phyloP scores from a whole-genome alignment of 78 protist genomes.

The Tieghemostelium lacteum region DNA sequence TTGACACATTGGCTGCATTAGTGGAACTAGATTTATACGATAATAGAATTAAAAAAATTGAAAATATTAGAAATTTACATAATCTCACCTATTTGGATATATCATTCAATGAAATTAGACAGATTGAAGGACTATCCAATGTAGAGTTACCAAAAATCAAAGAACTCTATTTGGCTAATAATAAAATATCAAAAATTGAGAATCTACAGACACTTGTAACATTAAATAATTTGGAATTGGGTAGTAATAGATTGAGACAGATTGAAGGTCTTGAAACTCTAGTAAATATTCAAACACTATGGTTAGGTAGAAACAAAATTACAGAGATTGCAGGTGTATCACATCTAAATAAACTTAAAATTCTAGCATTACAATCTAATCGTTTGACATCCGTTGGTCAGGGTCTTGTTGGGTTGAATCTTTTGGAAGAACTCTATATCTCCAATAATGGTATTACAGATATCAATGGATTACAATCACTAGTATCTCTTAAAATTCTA shows the following conservation, averaged over 20 bases:
- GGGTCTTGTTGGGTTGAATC: conserved; percentile 16
- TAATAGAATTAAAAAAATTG: conserved; percentile 45
- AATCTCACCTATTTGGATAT: conserved; percentile 61
- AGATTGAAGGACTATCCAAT: conserved; percentile 12
- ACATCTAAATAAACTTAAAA: conserved; percentile 24
- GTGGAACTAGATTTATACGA: conserved; percentile 57
- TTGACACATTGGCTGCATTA: conserved; percentile 21
- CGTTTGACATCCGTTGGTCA: conserved; percentile 56
- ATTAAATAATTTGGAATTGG: conserved; percentile 58
- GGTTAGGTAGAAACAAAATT: conserved; percentile 81
- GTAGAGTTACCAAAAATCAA: conserved; percentile 41
- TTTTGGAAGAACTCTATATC: conserved; percentile 50
- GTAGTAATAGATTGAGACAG: conserved; percentile 73
- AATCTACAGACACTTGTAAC: conserved; percentile 24
- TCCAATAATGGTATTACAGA: conserved; percentile 75
- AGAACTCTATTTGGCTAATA: conserved; percentile 68
- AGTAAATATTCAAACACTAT: conserved; percentile 34
- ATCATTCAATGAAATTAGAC: conserved; percentile 76
- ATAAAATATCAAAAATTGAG: conserved; percentile 53
- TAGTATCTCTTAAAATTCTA: conserved; percentile 6
- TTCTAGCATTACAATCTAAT: conserved; percentile 48
- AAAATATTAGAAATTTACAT: conserved; percentile 37
- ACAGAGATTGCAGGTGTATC: conserved; percentile 15
- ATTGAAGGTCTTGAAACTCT: conserved; percentile 49
- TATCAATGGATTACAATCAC: conserved; percentile 49